Conservation (phyloP, 2,329 filamentous ascomycete genomes). For the Didymella pomorum region DNA sequence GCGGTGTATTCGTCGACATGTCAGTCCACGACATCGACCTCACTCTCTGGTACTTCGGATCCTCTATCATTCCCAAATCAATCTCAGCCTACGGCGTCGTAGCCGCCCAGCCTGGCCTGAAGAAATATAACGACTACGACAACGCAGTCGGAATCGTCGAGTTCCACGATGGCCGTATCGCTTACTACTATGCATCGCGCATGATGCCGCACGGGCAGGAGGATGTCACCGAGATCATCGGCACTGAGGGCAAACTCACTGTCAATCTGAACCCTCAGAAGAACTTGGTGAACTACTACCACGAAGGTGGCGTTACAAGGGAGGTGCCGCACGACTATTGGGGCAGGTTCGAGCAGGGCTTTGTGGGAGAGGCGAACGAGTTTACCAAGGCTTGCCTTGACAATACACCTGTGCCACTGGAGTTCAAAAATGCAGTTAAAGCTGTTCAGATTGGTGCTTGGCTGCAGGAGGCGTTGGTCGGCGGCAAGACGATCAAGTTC, state of each 20-base stretch:
- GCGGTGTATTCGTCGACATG: conserved; percentile 76
- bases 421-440: neutral
- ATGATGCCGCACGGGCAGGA: conserved; percentile 75
- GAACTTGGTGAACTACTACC: conserved; percentile 47
- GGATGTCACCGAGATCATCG: conserved; percentile 72
- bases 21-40: conserved; percentile 75
- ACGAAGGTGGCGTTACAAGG: conserved; percentile 11
- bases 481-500: neutral
- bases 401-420: neutral
- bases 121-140: neutral
- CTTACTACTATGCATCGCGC: conserved; percentile 68
- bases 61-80: conserved; percentile 52
- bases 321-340: neutral
- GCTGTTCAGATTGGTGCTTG: neutral
- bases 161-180: conserved; percentile 69
- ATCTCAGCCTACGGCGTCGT: conserved; percentile 57
- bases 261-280: conserved; percentile 65
- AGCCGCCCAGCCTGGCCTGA: neutral
- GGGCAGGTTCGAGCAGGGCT: neutral
- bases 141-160: conserved; percentile 49
- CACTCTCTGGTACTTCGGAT: conserved; percentile 67
- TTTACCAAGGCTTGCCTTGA: neutral
- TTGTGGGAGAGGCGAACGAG: neutral
- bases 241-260: conserved; percentile 69
- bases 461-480: neutral